A percentile compares a stretch with the other conserved stretches of the same genome.
These are phyloP conservation scores for Chalciporus sphaerocephalus DNA, from an alignment of 768 basidiomycete species.

Conservation along the genomic window DNA sequence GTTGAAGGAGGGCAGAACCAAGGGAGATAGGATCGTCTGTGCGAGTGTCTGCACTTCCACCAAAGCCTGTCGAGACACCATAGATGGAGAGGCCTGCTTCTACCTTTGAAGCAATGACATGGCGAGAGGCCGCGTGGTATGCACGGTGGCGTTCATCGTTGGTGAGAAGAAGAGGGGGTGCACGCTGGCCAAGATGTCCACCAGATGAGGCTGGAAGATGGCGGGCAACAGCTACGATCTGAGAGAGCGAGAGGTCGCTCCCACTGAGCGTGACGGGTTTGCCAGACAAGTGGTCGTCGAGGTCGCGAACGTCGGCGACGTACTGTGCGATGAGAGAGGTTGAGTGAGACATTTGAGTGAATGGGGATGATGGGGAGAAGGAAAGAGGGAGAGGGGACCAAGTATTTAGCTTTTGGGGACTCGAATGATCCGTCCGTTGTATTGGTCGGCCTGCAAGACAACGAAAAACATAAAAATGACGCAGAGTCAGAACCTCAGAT, in stretches of 20 bases:
- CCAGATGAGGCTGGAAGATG: conserved; percentile 50
- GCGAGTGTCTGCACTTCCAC: conserved; percentile 84
- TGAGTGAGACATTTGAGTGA: conserved; percentile 3
- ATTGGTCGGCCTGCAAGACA: neutral
- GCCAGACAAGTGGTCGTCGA: conserved; percentile 64
- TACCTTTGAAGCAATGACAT: conserved; percentile 64
- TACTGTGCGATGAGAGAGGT: conserved; percentile 49
- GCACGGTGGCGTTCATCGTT: conserved; percentile 33
- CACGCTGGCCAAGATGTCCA: conserved; percentile 31
- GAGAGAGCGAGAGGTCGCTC: conserved; percentile 65
- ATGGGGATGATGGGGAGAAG: neutral
- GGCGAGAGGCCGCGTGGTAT: conserved; percentile 59
- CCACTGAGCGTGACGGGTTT: conserved; percentile 64
- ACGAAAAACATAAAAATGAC: conserved; percentile 18
- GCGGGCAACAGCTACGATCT: conserved; percentile 72
- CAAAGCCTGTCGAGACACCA: conserved; percentile 82
- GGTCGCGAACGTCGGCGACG: conserved; percentile 54
- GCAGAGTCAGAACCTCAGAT: conserved; percentile 11
- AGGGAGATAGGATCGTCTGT: conserved; percentile 70
- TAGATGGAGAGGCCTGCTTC: conserved; percentile 68
- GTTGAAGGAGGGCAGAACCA: conserved; percentile 79
- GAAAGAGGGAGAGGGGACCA: neutral
- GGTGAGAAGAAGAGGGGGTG: conserved; percentile 22
- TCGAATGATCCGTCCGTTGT: conserved; percentile 19
- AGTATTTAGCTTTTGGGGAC: conserved; percentile 7